Evolutionary conservation across 1,284 basidiomycete species (phyloP).

Genomic region (Schizophyllum amplum): DNA sequence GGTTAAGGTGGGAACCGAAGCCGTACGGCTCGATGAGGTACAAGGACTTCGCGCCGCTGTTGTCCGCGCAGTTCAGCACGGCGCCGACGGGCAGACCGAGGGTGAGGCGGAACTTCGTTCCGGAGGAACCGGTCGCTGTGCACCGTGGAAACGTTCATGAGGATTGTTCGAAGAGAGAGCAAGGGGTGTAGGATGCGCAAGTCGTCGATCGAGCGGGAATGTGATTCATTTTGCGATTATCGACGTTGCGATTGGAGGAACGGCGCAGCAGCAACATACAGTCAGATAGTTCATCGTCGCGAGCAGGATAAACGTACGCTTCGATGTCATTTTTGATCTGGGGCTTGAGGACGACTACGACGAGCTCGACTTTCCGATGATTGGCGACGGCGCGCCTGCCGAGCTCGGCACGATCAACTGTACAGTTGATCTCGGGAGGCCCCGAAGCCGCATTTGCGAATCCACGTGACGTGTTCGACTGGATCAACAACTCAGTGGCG

Average conservation of each 20-base stretch:
- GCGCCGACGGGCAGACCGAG: conserved; percentile 97
- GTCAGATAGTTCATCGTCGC: background rate
- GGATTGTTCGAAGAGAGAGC: too few species aligned
- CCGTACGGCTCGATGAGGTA: conserved; percentile 89
- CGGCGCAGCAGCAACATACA: background rate
- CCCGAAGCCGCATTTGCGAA: background rate
- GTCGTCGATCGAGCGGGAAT: too few species aligned
- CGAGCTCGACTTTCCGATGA: background rate
- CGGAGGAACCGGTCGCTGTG: conserved; percentile 38
- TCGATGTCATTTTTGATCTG: background rate
- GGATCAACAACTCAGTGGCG: too few species aligned
- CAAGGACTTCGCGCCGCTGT: conserved; percentile 97
- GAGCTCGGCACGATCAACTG: background rate
- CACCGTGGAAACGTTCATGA: too few species aligned
- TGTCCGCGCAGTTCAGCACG: conserved; percentile 99
- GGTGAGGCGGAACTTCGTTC: conserved; percentile 97
- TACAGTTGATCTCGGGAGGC: background rate
- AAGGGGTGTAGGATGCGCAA: background rate
- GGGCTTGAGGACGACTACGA: background rate
- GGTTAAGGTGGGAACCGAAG: conserved; percentile 94
- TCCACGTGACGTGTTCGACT: background rate
- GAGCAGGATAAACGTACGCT: background rate
- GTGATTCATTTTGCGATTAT: background rate
- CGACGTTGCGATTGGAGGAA: background rate
- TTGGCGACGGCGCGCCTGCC: background rate